Evolutionary conservation across 257 asterid species (phyloP).

Genomic region (Scutellaria baicalensis): DNA sequence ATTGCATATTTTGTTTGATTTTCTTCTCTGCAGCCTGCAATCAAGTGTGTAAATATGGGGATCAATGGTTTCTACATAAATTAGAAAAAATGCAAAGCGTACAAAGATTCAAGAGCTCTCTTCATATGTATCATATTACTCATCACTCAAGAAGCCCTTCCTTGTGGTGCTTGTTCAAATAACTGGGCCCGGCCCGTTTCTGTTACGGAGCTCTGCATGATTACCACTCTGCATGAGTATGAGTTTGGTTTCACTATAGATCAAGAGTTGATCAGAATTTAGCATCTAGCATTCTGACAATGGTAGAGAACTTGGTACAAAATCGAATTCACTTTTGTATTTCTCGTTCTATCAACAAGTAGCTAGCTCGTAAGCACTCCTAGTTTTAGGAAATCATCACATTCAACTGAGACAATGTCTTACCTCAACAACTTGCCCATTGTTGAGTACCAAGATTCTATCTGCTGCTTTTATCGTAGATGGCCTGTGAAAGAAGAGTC

Average conservation of each 20-base stretch:
- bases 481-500: conserved; percentile 24
- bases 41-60: not conserved
- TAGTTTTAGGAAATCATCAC: not conserved
- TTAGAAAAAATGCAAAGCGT: not conserved
- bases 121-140: not conserved
- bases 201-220: conserved; percentile 20
- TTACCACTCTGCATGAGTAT: conserved; percentile 31
- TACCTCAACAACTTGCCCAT: conserved; percentile 41
- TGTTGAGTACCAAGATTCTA: conserved; percentile 35
- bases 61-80: not conserved
- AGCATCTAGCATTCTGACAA: not conserved
- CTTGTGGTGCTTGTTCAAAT: conserved; percentile 13
- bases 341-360: too few species aligned
- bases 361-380: too few species aligned
- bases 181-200: conserved; percentile 21
- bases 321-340: too few species aligned
- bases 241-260: not conserved
- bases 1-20: not conserved
- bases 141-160: not conserved
- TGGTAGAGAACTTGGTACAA: too few species aligned
- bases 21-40: not conserved
- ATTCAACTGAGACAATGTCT: not conserved
- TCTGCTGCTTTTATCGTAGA: conserved; percentile 39
- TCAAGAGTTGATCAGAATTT: not conserved
- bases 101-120: not conserved